A percentile compares a stretch with the other conserved stretches of the same genome.
These are phyloP conservation scores for Ilyonectria sp. DNA, from an alignment of 2,329 filamentous ascomycete species.

Conservation along the genomic window DNA sequence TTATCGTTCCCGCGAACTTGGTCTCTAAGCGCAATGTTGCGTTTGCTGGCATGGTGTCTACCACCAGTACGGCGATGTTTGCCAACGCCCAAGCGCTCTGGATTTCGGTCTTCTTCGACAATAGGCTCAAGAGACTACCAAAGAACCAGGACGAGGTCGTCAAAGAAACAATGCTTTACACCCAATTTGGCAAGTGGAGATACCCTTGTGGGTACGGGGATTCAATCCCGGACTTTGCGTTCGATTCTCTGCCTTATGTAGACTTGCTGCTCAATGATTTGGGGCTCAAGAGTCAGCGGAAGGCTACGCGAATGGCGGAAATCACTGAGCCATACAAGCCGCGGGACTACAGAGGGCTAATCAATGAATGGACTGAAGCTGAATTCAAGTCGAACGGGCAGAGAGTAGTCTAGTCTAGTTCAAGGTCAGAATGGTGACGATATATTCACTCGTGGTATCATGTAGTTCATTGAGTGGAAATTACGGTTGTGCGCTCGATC, in stretches of 20 bases:
- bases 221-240: conserved; percentile 78
- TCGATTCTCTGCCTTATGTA: conserved; percentile 77
- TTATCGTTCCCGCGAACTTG: conserved; percentile 41
- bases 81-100: conserved; percentile 61
- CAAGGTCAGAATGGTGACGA: too few relatives aligned
- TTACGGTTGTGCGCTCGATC: too few relatives aligned
- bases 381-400: too few relatives aligned
- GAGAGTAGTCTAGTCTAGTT: too few relatives aligned
- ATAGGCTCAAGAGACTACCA: conserved; percentile 56
- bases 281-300: conserved; percentile 61
- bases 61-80: conserved; percentile 50
- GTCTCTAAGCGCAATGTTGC: conserved; percentile 48
- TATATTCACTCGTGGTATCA: too few relatives aligned
- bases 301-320: conserved; percentile 20
- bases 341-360: conserved; percentile 38
- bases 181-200: conserved; percentile 77
- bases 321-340: conserved; percentile 30
- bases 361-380: conserved; percentile 37
- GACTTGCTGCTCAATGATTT: conserved; percentile 73
- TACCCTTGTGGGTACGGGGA: conserved; percentile 76
- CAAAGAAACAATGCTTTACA: conserved; percentile 72
- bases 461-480: too few relatives aligned
- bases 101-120: conserved; percentile 70
- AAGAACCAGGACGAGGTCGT: conserved; percentile 55
- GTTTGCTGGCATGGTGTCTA: conserved; percentile 50